These are phyloP conservation scores for Irpex lacteus DNA, from an alignment of 1,284 basidiomycete species.

Conservation along the genomic window DNA sequence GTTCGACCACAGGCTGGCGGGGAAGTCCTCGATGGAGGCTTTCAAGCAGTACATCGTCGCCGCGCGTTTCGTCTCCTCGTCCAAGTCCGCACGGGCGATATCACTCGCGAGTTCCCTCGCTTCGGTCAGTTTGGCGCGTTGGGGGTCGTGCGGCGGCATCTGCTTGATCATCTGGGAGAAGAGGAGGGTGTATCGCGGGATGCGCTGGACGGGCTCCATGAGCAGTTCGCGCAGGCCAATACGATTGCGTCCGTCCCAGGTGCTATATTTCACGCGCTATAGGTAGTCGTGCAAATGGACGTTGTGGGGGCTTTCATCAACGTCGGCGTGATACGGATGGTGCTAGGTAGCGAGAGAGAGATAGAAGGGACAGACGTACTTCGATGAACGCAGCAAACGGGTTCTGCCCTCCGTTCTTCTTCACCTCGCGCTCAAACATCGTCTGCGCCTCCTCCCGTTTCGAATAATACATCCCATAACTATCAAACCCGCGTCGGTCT, in stretches of 20 bases:
- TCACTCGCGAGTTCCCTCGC: constrained; percentile 86
- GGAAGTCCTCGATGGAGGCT: constrained; percentile 88
- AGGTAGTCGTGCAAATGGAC: constrained; percentile 9
- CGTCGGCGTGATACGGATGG: not conserved
- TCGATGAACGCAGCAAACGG: constrained; percentile 85
- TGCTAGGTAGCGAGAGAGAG: not conserved
- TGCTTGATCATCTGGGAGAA: constrained; percentile 90
- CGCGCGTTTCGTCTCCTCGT: constrained; percentile 87
- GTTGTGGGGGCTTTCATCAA: not conserved
- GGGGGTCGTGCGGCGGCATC: constrained; percentile 75
- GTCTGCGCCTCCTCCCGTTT: constrained; percentile 92
- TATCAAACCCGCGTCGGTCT: constrained; percentile 79
- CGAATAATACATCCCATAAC: constrained; percentile 88
- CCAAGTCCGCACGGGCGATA: constrained; percentile 91
- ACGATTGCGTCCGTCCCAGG: constrained; percentile 73
- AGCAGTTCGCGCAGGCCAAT: constrained; percentile 91
- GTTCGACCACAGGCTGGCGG: constrained; percentile 82
- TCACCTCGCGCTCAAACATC: constrained; percentile 83
- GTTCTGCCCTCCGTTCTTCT: constrained; percentile 55
- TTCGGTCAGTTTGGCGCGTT: constrained; percentile 81
- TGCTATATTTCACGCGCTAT: constrained; percentile 87
- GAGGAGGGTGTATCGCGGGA: constrained; percentile 93
- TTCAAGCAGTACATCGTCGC: constrained; percentile 87
- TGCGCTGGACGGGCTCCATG: constrained; percentile 99
- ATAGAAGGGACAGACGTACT: constrained; percentile 44